phyloP scores from a whole-genome alignment of 2,329 filamentous ascomycete genomes.

The Colletotrichum sp. region DNA sequence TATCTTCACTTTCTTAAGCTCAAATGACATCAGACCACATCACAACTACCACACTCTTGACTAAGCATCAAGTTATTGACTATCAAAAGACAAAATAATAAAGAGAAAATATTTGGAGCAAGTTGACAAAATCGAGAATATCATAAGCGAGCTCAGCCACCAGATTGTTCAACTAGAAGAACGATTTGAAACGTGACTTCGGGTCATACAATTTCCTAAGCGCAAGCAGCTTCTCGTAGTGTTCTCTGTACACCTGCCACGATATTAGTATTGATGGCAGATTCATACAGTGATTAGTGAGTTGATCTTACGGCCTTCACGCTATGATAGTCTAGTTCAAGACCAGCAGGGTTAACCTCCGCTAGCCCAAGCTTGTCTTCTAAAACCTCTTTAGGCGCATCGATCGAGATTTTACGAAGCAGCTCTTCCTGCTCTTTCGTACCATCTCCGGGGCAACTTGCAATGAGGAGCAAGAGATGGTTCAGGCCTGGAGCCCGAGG shows the following conservation, averaged over 20 bases:
- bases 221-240: not conserved
- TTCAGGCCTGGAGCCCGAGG: not conserved
- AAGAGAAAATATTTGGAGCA: not conserved
- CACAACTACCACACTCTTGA: not conserved
- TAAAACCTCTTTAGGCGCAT: not conserved
- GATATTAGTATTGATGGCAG: not conserved
- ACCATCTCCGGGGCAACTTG: not conserved
- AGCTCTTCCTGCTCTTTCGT: not conserved
- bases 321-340: not conserved
- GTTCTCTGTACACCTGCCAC: not conserved
- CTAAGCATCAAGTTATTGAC: not conserved
- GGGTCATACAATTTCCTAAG: not conserved
- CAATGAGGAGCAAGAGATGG: not conserved
- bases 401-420: not conserved
- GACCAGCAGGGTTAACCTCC: slow-evolving; percentile 6
- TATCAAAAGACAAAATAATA: not conserved
- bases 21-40: not conserved
- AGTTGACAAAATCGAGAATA: not conserved
- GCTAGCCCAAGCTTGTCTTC: not conserved
- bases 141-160: not conserved
- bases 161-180: not conserved
- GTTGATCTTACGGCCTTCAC: not conserved
- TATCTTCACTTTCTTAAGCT: not conserved
- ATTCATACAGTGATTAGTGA: not conserved
- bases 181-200: not conserved